Evolutionary conservation across 495 filamentous ascomycete genomes (phyloP), one percentile per base, ranked within the genome.

Genomic region (Polyplosphaeria fusca): DNA sequence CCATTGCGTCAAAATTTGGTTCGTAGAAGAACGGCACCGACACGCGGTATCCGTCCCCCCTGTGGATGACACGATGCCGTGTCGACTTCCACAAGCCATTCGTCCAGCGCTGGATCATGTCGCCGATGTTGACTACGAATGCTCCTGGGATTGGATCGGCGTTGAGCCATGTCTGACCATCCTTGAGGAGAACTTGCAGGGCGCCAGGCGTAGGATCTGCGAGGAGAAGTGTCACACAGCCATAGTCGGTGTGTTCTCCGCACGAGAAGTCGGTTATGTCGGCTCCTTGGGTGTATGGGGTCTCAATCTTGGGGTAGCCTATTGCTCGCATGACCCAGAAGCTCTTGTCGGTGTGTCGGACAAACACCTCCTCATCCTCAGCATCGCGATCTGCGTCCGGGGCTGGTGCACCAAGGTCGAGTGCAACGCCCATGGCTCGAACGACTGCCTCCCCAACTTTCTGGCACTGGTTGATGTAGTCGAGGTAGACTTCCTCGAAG

Each of bases 11-110:
- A 38, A 66, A 71, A 55, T 71, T 63, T 28, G 72, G 69, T 49
- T 73, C 71, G 52, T 70, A 74, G 60, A 76, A 75, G 52, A 76
- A 76, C 14, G 74, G 73, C 24, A 73, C 68, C 22, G 67, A 70
- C 40, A 73, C 70, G 44, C 73, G 45, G 42, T 69, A 74, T 13
- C 61, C 58, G 3, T 61, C 52, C 2, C 70, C 68, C 4, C 67
- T 49, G 63, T 75, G 70, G 24, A 75, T 64, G 11, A 76, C 72
- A 1, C 73, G 53, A 56, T 75, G 72, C 18, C 48, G 51, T 4
- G 69, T 73, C 32, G 58, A 65, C 54, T 68, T 67, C 69, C 71
- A 76, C 32, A 67, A 26, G 11, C 73, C 73, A 45, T 73, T 74
- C 5, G 70, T 75, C 70, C 72, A 74, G 26, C 69, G 44, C 61